phyloP scores from a whole-genome alignment of 139 green algal genomes.

The Coelastrella sp. region DNA sequence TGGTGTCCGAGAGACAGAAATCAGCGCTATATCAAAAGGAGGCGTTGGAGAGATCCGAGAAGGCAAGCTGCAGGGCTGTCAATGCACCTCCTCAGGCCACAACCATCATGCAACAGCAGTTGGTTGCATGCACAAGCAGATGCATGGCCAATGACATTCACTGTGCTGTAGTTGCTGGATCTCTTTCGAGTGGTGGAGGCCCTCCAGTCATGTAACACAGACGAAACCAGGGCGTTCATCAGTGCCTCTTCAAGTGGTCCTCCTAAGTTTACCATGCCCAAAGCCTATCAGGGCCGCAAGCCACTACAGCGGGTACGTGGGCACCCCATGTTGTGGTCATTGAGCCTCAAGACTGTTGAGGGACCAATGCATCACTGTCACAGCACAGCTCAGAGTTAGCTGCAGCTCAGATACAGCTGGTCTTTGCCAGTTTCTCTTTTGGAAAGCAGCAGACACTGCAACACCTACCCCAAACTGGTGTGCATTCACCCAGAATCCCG shows the following conservation, averaged over 20 bases:
- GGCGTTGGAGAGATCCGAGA: slow-evolving; percentile 36
- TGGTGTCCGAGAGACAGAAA: slow-evolving; percentile 44
- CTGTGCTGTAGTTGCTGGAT: slow-evolving; percentile 14
- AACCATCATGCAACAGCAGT: not conserved
- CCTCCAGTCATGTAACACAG: slow-evolving; percentile 10
- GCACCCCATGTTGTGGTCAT: not conserved
- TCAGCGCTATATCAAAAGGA: slow-evolving; percentile 32
- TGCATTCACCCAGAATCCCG: too few species aligned
- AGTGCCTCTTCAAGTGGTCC: not conserved
- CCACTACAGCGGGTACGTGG: slow-evolving; percentile 7
- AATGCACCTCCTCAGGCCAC: not conserved
- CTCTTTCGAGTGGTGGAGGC: slow-evolving; percentile 28
- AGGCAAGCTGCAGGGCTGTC: not conserved
- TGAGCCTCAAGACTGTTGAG: not conserved
- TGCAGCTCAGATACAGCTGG: too few species aligned
- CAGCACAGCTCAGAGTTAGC: too few species aligned
- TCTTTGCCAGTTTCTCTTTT: too few species aligned
- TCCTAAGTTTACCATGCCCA: slow-evolving; percentile 17
- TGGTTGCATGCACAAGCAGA: not conserved
- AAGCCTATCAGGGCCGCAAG: not conserved
- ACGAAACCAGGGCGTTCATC: slow-evolving; percentile 20
- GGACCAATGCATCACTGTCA: too few species aligned
- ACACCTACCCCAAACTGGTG: too few species aligned
- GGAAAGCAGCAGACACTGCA: too few species aligned
- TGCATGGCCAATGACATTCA: not conserved